phyloP scores from a whole-genome alignment of 164 flowering plant genomes.

The Akebia trifoliata region DNA sequence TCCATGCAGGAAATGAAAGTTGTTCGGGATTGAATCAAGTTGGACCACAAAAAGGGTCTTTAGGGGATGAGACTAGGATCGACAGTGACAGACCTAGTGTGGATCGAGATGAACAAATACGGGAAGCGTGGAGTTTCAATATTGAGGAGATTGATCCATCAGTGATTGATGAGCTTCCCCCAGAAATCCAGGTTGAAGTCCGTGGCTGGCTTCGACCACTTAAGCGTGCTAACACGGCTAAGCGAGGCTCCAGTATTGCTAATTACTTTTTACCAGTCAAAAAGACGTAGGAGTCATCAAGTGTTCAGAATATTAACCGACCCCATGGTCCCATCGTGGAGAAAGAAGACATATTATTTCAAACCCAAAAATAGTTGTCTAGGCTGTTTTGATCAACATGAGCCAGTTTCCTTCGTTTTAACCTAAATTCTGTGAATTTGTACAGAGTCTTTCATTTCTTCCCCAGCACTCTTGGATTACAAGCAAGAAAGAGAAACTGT shows the following conservation, averaged over 20 bases:
- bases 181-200: slow-evolving; percentile 69
- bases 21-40: slow-evolving; percentile 16
- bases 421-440: too few species aligned
- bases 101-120: slow-evolving; percentile 20
- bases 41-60: slow-evolving; percentile 12
- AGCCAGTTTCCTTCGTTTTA: too few species aligned
- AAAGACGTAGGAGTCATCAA: slow-evolving; percentile 17
- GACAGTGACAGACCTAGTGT: slow-evolving; percentile 2
- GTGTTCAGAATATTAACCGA: too few species aligned
- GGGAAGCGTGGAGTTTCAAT: slow-evolving; percentile 46
- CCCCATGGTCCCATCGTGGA: too few species aligned
- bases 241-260: slow-evolving; percentile 51
- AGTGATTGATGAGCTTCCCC: slow-evolving; percentile 71
- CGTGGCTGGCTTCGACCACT: slow-evolving; percentile 56
- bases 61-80: slow-evolving; percentile 5
- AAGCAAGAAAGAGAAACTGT: too few species aligned
- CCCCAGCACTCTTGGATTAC: too few species aligned
- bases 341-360: too few species aligned
- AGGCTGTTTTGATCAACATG: too few species aligned
- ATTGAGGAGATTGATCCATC: slow-evolving; percentile 73
- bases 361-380: too few species aligned
- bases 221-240: slow-evolving; percentile 44
- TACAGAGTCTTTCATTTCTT: too few species aligned
- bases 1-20: slow-evolving; percentile 22
- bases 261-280: slow-evolving; percentile 57